These are phyloP conservation scores for Aureobasidium namibiae DNA, from an alignment of 2,329 filamentous ascomycete genomes.

Conservation along the genomic window DNA sequence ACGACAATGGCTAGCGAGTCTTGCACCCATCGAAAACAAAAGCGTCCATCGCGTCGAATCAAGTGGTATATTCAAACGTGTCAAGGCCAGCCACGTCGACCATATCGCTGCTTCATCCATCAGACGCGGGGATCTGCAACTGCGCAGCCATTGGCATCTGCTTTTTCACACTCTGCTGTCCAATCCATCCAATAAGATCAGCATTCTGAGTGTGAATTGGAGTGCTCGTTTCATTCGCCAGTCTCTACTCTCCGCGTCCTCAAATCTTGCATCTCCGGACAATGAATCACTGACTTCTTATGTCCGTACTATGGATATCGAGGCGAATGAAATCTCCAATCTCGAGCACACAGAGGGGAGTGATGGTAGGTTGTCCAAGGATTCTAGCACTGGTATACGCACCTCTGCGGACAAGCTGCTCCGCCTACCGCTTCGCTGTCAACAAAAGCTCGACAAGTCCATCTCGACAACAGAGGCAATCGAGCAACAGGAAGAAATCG, in stretches of 20 bases:
- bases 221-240: conserved; percentile 33
- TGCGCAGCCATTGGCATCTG: conserved; percentile 30
- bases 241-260: conserved; percentile 14
- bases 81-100: conserved; percentile 26
- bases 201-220: conserved; percentile 42
- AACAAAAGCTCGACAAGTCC: not conserved
- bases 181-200: conserved; percentile 16
- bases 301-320: conserved; percentile 18
- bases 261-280: not conserved
- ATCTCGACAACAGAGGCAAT: not conserved
- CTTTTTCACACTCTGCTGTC: conserved; percentile 24
- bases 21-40: conserved; percentile 31
- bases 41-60: conserved; percentile 34
- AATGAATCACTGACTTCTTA: not conserved
- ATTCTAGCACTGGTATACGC: conserved; percentile 22
- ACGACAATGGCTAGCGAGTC: conserved; percentile 28
- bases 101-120: conserved; percentile 24
- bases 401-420: conserved; percentile 35
- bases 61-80: conserved; percentile 31
- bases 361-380: conserved; percentile 22
- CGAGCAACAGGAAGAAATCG: conserved; percentile 12
- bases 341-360: conserved; percentile 20
- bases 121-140: conserved; percentile 22
- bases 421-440: conserved; percentile 18
- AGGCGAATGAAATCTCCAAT: conserved; percentile 30